phyloP scores from a whole-genome alignment of 2,329 filamentous ascomycete genomes.

The Didymella arachidicola region DNA sequence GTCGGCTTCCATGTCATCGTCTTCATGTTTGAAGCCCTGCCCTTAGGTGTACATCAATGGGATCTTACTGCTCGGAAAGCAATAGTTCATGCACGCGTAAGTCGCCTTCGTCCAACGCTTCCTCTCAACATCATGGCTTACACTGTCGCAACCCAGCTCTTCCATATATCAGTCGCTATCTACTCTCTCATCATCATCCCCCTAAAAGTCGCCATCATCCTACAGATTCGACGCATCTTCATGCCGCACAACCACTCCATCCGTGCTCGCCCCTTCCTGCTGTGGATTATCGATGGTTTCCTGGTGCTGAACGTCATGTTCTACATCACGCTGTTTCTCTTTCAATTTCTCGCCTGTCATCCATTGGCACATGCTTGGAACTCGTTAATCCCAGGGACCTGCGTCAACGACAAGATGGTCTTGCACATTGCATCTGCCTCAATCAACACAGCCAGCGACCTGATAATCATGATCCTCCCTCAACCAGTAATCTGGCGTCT shows the following conservation, averaged over 20 bases:
- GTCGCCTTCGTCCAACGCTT: neutral
- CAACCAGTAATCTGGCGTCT: conserved; percentile 30
- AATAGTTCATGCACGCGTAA: conserved; percentile 19
- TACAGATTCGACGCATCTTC: conserved; percentile 32
- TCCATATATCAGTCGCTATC: conserved; percentile 21
- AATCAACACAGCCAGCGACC: conserved; percentile 31
- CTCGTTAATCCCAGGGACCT: conserved; percentile 18
- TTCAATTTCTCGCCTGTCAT: conserved; percentile 29
- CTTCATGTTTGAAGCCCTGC: conserved; percentile 20
- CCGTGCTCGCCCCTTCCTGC: conserved; percentile 1
- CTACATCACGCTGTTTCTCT: conserved; percentile 28
- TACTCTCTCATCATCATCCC: conserved; percentile 24
- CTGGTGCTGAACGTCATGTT: conserved; percentile 26
- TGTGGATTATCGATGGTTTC: conserved; percentile 22
- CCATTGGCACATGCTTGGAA: conserved; percentile 29
- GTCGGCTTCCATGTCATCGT: conserved; percentile 15
- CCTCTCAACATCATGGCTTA: neutral
- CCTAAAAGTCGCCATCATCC: conserved; percentile 30
- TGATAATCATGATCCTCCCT: conserved; percentile 29
- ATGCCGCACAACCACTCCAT: conserved; percentile 12
- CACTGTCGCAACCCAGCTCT: conserved; percentile 14
- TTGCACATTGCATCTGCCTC: conserved; percentile 27
- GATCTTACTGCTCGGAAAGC: conserved; percentile 20
- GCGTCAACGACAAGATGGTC: conserved; percentile 22
- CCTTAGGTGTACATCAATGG: conserved; percentile 24